Evolutionary conservation across 1,284 basidiomycete genomes (phyloP), one percentile per base, ranked within the genome.

Genomic region (Phylloporus sp.): DNA sequence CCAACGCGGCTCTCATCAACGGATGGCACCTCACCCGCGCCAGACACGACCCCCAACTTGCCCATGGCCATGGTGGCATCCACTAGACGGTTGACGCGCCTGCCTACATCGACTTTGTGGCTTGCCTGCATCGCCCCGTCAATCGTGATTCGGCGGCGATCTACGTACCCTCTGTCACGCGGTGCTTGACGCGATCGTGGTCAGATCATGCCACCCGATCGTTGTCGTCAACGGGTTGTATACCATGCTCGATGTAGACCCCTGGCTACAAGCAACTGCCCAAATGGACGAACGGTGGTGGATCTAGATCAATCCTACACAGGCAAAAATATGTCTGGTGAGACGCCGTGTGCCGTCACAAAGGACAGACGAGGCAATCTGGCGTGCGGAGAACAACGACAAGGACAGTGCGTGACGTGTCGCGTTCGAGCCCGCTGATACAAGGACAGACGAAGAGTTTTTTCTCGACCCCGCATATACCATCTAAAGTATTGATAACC

Each of bases 141-240:
- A 26, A 24, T 6, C 28, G 12, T 6, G 34, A 40, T 8, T 6
- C 74, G 4, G 32, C 68, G 11, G 69, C 79, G 20, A 80, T 91
- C 65, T 84, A 80, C 40, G 91, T 89, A 12, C 92, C 92, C 1
- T 87, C 89, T 0, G 97, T 97, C 72, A 92, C 69, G 86, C 86
- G 1, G 79, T 80, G 1, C 82, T 82, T 3, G 80, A 87, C 58
- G 82, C 84, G 32, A 74, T 90, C 17, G 73, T 78, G 1, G 84
- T 98, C 31, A 71, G 79, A 31, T 85, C 90, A 0, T 66, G 78
- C 34, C 89, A 96, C 70, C 86, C 90, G 6, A 84, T 97, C 58
- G 84, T 97, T 59, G 75, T 96, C 62, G 85, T 96, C 64, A 94
- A 97, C 77, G 94, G 95, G 0, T 78, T 97, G 17, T 96, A 97